phyloP scores from a whole-genome alignment of 2,329 filamentous ascomycete species.

The Passalora sequoiae region DNA sequence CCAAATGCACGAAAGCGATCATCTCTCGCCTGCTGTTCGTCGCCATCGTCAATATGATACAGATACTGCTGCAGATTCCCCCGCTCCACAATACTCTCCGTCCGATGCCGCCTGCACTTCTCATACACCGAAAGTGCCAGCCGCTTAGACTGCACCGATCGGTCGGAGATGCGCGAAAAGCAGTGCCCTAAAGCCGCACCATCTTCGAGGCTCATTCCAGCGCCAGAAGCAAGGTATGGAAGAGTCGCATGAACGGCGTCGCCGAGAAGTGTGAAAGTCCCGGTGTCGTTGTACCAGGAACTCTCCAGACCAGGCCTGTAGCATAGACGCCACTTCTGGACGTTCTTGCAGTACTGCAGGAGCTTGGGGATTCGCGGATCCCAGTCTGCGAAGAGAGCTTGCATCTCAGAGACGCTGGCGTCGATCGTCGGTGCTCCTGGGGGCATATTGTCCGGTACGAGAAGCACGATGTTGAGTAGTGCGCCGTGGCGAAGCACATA shows the following conservation, averaged over 20 bases:
- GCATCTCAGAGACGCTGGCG: constrained; percentile 52
- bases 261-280: constrained; percentile 55
- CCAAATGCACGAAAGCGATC: constrained; percentile 10
- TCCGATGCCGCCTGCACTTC: constrained; percentile 53
- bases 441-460: constrained; percentile 50
- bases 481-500: constrained; percentile 47
- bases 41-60: constrained; percentile 57
- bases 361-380: constrained; percentile 48
- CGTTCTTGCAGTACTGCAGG: constrained; percentile 52
- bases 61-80: constrained; percentile 59
- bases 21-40: constrained; percentile 44
- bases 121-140: constrained; percentile 49
- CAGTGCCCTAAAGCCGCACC: constrained; percentile 49
- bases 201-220: constrained; percentile 59
- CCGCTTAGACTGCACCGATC: constrained; percentile 1
- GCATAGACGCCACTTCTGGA: constrained; percentile 58
- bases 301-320: constrained; percentile 50
- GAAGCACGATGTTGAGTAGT: constrained; percentile 49
- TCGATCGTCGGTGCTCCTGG: constrained; percentile 41
- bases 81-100: constrained; percentile 54
- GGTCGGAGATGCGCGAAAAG: constrained; percentile 7
- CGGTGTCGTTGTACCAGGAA: constrained; percentile 53
- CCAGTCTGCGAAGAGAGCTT: constrained; percentile 52
- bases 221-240: constrained; percentile 56
- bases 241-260: constrained; percentile 62